Evolutionary conservation across 352 stramenopile species (phyloP).

Genomic region (Phytophthora pinifolia): DNA sequence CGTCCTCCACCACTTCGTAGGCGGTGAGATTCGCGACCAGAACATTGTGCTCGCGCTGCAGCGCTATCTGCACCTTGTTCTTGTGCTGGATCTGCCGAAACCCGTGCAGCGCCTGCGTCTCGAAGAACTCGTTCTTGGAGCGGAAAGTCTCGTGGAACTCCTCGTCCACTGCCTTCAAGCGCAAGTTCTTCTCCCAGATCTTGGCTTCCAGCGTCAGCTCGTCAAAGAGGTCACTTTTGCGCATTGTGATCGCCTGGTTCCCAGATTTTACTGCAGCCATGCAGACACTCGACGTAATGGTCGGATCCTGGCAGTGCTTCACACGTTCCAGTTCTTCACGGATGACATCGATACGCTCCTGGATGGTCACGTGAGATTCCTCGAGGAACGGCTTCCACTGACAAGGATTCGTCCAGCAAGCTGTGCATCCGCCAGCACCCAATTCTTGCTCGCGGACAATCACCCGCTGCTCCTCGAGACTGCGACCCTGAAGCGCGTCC

Average conservation of each 20-base stretch:
- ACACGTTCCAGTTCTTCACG: constrained; percentile 72
- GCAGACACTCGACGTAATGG: constrained; percentile 56
- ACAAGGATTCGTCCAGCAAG: constrained; percentile 75
- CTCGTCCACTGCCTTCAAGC: constrained; percentile 82
- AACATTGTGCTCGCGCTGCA: constrained; percentile 87
- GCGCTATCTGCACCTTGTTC: constrained; percentile 70
- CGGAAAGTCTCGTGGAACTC: constrained; percentile 93
- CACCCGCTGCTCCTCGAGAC: constrained; percentile 62
- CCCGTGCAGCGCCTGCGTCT: constrained; percentile 90
- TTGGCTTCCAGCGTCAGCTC: constrained; percentile 70
- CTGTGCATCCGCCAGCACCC: constrained; percentile 75
- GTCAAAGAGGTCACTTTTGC: constrained; percentile 70
- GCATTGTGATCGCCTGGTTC: constrained; percentile 45
- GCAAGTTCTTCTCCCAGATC: constrained; percentile 67
- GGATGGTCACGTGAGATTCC: constrained; percentile 50
- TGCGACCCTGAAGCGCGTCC: constrained; percentile 59
- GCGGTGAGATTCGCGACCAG: constrained; percentile 87
- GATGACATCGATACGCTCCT: constrained; percentile 59
- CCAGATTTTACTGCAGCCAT: constrained; percentile 65
- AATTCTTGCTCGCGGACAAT: constrained; percentile 72
- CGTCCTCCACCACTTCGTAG: constrained; percentile 92
- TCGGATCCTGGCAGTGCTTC: constrained; percentile 53
- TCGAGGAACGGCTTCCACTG: constrained; percentile 62
- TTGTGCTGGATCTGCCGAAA: constrained; percentile 88
- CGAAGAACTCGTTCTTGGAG: constrained; percentile 78